Percentiles rank a stretch among this genome's conserved stretches.
Evolutionary conservation across 441 rosid species (phyloP).

Genomic region (Euphorbia celastroides): DNA sequence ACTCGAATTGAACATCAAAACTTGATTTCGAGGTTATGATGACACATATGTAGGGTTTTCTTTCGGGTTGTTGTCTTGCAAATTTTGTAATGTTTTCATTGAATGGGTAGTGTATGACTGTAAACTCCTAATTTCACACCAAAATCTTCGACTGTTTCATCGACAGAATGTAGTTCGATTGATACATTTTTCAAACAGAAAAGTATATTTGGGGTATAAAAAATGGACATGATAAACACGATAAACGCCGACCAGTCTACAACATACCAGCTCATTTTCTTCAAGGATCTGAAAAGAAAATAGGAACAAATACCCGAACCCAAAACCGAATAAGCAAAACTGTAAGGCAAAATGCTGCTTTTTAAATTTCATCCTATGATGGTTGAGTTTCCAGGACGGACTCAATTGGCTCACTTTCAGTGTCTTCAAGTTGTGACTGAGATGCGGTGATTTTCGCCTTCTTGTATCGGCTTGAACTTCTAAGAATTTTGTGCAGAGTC

Average conservation of each 20-base stretch:
- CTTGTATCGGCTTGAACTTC: constrained; percentile 47
- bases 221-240: neutral
- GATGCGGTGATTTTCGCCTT: constrained; percentile 46
- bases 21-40: no score
- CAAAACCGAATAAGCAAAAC: neutral
- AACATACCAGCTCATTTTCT: neutral
- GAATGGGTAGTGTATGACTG: no score
- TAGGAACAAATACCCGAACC: neutral
- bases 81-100: no score
- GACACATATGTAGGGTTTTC: no score
- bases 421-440: constrained; percentile 29
- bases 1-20: no score
- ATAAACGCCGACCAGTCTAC: neutral
- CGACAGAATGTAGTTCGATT: neutral
- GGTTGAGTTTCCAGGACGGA: constrained; percentile 44
- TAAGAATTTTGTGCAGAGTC: constrained; percentile 35
- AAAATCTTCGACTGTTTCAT: neutral
- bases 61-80: no score
- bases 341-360: neutral
- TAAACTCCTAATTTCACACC: neutral
- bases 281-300: neutral
- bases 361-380: constrained; percentile 7
- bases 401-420: constrained; percentile 39
- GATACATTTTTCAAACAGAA: neutral
- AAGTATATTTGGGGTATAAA: neutral